Evolutionary conservation across 768 basidiomycete species (phyloP), one percentile per base, ranked within the genome.

Genomic region (Dentipellis sp.): DNA sequence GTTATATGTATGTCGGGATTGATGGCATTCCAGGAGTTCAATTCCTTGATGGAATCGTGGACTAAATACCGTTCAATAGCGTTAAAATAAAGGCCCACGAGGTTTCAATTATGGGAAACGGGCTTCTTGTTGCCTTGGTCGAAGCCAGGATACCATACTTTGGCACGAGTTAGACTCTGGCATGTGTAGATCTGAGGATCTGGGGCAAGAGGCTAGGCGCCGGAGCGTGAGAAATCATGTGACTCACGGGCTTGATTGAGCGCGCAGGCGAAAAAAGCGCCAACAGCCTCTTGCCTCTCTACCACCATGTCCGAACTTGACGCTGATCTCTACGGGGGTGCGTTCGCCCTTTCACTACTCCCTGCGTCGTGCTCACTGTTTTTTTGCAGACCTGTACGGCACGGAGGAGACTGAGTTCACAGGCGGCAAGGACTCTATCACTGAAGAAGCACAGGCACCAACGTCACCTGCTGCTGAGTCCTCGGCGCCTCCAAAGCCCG

Each of bases 251-350:
- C 42, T 45, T 45, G 19, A 45, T 45, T 45, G n/a, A 45, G 42
- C 19, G 29, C 29, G 29, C 29, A 29, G n/a, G 42, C 42, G 17
- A 45, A 45, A 45, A 17, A 19, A 45, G 56, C 61, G 56, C 53
- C 37, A 48, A 36, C 57, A 57, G 51, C 54, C 54, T 53, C 59
- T 62, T 57, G 61, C 40, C 62, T 55, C 47, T 61, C 39, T 48
- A 64, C 57, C 61, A 73, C 70, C 66, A 86, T 86, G 86, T 82
- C 84, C 59, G 87, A 87, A 72, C 84, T 89, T 68, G 88, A 92
- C 70, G 86, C 87, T 72, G 91, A 93, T 70, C 81, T 93, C 52
- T 94, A 94, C 65, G 89, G 90, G 65, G 91, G 91, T 89, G 67
- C 56, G 82, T 65, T 10, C 5, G 3, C 51, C 9, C n/a, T 12